Evolutionary conservation across 345 rosid species (phyloP).

Genomic region (Heritiera littoralis): DNA sequence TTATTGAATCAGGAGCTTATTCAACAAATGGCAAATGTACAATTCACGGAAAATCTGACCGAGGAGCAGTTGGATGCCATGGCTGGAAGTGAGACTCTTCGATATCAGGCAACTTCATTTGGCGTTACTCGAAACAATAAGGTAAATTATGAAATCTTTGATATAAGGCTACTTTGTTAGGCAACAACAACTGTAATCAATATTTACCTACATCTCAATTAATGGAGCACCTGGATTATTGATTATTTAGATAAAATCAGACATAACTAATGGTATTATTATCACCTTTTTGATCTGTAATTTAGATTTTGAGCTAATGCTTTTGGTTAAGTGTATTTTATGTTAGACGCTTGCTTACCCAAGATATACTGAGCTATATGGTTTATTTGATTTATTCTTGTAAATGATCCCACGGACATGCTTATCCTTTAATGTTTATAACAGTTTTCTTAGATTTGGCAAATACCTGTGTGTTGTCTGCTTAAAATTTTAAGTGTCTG

Average conservation of each 20-base stretch:
- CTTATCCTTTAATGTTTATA: neutral
- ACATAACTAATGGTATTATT: neutral
- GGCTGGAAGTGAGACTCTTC: conserved; percentile 99
- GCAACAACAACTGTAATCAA: neutral
- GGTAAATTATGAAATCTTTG: conserved; percentile 42
- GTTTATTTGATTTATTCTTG: neutral
- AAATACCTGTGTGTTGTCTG: neutral
- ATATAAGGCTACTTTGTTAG: neutral
- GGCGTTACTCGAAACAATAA: conserved; percentile 90
- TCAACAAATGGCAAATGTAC: conserved; percentile 99
- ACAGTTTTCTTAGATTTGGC: neutral
- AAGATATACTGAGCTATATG: neutral
- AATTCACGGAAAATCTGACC: conserved; percentile 94
- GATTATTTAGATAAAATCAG: conserved; percentile 10
- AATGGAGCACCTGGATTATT: neutral
- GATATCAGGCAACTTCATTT: conserved; percentile 92
- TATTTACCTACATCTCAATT: neutral
- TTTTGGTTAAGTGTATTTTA: neutral
- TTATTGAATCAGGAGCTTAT: conserved; percentile 75
- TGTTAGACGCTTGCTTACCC: neutral
- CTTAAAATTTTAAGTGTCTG: neutral
- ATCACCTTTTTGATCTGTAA: conserved; percentile 4
- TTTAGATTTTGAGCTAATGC: neutral
- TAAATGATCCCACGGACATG: neutral
- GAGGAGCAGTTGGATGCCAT: conserved; percentile 99